Evolutionary conservation across 768 basidiomycete genomes (phyloP), one percentile per base, ranked within the genome.

Genomic region (Leccinum uliginosum): DNA sequence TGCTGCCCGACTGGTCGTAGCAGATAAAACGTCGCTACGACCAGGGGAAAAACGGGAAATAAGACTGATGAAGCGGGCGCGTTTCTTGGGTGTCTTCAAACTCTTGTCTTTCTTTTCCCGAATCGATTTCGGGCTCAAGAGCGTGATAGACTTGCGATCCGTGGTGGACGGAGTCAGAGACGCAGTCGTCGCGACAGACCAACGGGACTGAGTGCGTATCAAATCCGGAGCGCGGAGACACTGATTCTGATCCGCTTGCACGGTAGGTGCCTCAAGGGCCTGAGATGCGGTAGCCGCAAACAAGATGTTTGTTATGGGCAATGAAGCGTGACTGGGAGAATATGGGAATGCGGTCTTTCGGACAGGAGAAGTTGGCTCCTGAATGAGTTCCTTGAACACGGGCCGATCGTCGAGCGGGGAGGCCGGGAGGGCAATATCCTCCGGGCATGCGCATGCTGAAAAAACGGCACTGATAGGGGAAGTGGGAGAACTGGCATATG

Each of bases 111-210:
- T 71, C 38, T 64, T 71, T 1, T 50, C 51, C 43, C 53, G 64
- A 14, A 62, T 53, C 0, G 56, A 54, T 32, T 53, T 67, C 3
- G 61, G 58, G n/a, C 35, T 47, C n/a, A 61, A 21, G 8, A 51
- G 51, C 0, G 54, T 35, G 7, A 43, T 46, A 0, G 54, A 34
- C 30, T 53, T 70, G 0, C 58, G 50, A 19, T 65, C 62, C 4
- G 56, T 19, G 6, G 51, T 51, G 3, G 65, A 69, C 0, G 60
- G 63, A 0, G 69, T 32, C 0, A 72, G 11, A 15, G 71, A 71
- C 1, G 70, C 71, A 0, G 70, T 73, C 0, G 71, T 71, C 4
- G 70, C 70, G 23, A 73, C 55, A 14, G 70, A 71, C 70, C 70
- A 71, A 14, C 50, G 50, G 5, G 66, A 67, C 51, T 67, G 67